Evolutionary conservation across 176 grass and related monocot genomes (phyloP).

Genomic region (Saccharum officinarum): DNA sequence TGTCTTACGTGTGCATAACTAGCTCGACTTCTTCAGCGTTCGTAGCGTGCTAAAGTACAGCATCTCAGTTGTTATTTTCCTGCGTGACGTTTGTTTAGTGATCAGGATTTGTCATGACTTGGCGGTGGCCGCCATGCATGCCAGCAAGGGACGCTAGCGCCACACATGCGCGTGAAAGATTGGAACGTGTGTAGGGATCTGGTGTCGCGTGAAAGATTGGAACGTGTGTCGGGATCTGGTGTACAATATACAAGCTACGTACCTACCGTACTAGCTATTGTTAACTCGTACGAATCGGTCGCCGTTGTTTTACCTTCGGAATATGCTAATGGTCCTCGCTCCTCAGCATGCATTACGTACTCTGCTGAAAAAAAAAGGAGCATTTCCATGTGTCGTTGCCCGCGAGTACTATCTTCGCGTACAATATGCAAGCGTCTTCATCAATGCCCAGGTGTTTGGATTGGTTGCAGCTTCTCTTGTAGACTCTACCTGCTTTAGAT

Average conservation of each 20-base stretch:
- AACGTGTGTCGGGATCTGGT: background rate
- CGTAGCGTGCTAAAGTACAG: background rate
- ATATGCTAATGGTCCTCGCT: background rate
- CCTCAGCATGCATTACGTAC: background rate
- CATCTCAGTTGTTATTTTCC: background rate
- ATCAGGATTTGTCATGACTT: conserved; percentile 20
- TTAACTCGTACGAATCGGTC: background rate
- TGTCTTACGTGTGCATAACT: background rate
- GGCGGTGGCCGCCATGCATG: background rate
- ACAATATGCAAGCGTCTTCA: no score
- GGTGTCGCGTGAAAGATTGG: no score
- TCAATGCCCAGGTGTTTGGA: background rate
- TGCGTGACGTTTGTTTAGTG: background rate
- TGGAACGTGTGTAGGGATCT: no score
- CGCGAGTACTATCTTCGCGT: background rate
- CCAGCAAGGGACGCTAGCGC: no score
- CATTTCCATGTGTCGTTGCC: background rate
- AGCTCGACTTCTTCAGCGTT: background rate
- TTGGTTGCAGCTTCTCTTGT: background rate
- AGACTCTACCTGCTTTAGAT: no score
- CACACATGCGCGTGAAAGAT: no score
- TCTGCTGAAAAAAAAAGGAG: background rate
- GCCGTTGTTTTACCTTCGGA: background rate
- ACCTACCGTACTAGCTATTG: background rate
- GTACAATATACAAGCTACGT: background rate